Base-by-base conservation (phyloP, 805 yeast genomes). In the Soucietia sequanensis region DNA sequence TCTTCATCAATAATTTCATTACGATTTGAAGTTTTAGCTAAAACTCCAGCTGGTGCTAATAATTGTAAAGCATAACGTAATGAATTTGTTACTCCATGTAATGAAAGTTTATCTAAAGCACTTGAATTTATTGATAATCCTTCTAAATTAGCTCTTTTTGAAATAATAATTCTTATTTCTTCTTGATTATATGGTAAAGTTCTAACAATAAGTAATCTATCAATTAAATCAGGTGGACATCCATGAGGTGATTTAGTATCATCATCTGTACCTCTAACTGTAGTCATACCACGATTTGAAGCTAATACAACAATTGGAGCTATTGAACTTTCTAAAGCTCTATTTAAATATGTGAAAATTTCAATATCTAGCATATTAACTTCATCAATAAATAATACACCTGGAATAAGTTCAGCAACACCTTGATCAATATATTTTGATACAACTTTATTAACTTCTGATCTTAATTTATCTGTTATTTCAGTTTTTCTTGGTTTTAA, bases 341-440 rank as follows among this genome's bases (percentile, higher is more conserved):
- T 80, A 68, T 93, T 93, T 50, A 93, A 77, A 62, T 86, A 93
- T 12, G 98, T 85, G 58, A 93, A 93, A 53, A 96, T 82, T 64
- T 93, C 99, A 52, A 93, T 84, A 62, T 93, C 99, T 45, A 93
- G 78, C 98, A 93, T 93, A 65, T 93, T 96, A 33, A 90, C 97
- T 68, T 93, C 99, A 63, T 93, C 99, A 49, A 93, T 89, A 62
- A 93, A 93, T 49, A 93, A 70, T 12, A 93, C 99, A 52, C 99
- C 99, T 2, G 99, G 99, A 39, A 93, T 86, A 31, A 93, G 75
- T 65, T 91, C 98, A 9, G 99, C 99, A 35, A 91, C 86, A 41
- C 99, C 99, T 68, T 93, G 97, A 62, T 91, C 96, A 40, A 91
- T 91, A 70, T 95, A 93, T 62, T 89, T 89, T 50, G 87, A 83